A percentile compares a stretch with the other conserved stretches of the same genome.
phyloP scores from a whole-genome alignment of 2,329 filamentous ascomycete species.

The Mollisiaceae sp. region DNA sequence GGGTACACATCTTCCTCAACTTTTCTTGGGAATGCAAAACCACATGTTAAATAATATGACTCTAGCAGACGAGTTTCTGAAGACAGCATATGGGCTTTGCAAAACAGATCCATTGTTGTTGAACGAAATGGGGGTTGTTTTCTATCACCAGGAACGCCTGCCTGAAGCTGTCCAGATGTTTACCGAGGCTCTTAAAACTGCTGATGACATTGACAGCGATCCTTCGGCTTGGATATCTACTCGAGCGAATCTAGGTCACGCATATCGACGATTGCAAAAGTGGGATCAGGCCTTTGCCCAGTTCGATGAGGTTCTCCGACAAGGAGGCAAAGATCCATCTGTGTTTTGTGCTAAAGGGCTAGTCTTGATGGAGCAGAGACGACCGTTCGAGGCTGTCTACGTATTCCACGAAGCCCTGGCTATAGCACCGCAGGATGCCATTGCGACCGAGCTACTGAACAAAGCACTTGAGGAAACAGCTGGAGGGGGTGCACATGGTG shows the following conservation, averaged over 20 bases:
- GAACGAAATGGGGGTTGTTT: slow-evolving; percentile 96
- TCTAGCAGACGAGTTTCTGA: slow-evolving; percentile 91
- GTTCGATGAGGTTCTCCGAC: slow-evolving; percentile 86
- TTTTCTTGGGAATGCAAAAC: slow-evolving; percentile 98
- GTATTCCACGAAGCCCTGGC: slow-evolving; percentile 85
- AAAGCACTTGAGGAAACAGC: slow-evolving; percentile 71
- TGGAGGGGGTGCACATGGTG: slow-evolving; percentile 38
- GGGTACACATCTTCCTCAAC: slow-evolving; percentile 92
- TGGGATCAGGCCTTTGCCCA: slow-evolving; percentile 75
- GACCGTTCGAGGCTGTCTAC: slow-evolving; percentile 77
- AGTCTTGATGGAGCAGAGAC: slow-evolving; percentile 78
- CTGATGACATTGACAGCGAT: slow-evolving; percentile 81
- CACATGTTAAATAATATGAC: slow-evolving; percentile 94
- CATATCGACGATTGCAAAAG: slow-evolving; percentile 73
- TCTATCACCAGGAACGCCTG: slow-evolving; percentile 86
- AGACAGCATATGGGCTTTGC: slow-evolving; percentile 83
- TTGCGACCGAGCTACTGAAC: slow-evolving; percentile 78
- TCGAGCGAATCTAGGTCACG: slow-evolving; percentile 87
- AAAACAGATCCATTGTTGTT: slow-evolving; percentile 85
- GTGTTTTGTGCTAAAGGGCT: slow-evolving; percentile 85
- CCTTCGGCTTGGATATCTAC: slow-evolving; percentile 82
- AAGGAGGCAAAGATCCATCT: slow-evolving; percentile 78
- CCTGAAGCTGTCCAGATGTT: slow-evolving; percentile 80
- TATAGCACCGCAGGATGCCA: slow-evolving; percentile 78
- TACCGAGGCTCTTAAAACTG: slow-evolving; percentile 74